Evolutionary conservation across 768 basidiomycete species (phyloP), one percentile per base, ranked within the genome.

Genomic region (Pisolithus tinctorius): DNA sequence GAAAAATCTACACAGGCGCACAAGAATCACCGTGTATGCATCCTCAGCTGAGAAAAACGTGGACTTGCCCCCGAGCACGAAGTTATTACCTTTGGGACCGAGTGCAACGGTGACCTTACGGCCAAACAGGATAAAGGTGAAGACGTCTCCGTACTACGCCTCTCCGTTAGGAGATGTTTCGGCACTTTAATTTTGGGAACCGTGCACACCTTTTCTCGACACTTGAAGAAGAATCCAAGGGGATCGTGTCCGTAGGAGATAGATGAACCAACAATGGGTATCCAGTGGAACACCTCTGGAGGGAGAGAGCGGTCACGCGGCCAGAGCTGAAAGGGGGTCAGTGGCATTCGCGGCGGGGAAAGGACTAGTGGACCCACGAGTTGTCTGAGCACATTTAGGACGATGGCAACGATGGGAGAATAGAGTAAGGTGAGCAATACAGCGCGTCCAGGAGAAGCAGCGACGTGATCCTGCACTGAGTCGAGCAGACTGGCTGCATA

Each of bases 11-110:
- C 5, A 10, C n/a, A 1, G 44, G n/a, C n/a, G 29, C 7, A 9
- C 26, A 1, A 34, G 16, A 66, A 74, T 41, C 61, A 89, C 90
- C n/a, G 80, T 93, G 69, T 99, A 99, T 6, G 93, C 96, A 57
- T 93, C 93, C 71, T 99, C 96, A 1, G 96, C 96, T 41, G 88
- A 94, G 55, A 99, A 84, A 26, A 89, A 83, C 2, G 84, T 83
- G 29, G 90, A 83, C 72, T 93, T 96, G 25, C 96, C 96, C 50
- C 96, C 95, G 20, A 98, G 80, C 45, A 97, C 73, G 59, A 96
- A 87, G 71, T 98, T 93, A 69, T 88, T 95, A 20, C 96, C 96
- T 66, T 87, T 88, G 20, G 92, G 75, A 34, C 93, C 90, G 20
- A 98, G 78, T 3, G 91, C 84, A 47, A 94, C 93, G 2, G 95